Evolutionary conservation across 2,329 filamentous ascomycete genomes (phyloP).

Genomic region (Aspergillus sp.): DNA sequence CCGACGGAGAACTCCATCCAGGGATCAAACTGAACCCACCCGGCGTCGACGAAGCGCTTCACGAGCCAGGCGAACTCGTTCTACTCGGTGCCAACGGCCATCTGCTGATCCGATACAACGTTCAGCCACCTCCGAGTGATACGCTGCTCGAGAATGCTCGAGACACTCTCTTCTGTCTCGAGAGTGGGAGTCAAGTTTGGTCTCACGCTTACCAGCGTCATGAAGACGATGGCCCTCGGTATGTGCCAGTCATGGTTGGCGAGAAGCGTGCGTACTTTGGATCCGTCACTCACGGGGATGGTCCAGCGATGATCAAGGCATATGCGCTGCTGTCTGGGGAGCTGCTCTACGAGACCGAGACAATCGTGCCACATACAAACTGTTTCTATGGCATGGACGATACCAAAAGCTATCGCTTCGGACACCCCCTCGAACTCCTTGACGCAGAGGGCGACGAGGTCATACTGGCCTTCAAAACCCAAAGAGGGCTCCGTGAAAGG

Average conservation of each 20-base stretch:
- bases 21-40: neutral
- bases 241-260: neutral
- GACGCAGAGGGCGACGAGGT: neutral
- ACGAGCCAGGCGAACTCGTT: neutral
- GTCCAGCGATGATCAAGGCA: neutral
- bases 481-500: neutral
- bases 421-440: neutral
- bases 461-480: neutral
- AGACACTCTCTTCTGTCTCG: neutral
- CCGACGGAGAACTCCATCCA: neutral
- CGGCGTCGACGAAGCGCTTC: neutral
- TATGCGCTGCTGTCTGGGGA: neutral
- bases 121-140: neutral
- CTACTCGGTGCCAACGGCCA: neutral
- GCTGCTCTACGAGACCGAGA: neutral
- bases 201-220: neutral
- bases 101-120: neutral
- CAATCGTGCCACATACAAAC: neutral
- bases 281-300: neutral
- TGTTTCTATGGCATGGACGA: neutral
- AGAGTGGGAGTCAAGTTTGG: neutral
- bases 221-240: neutral
- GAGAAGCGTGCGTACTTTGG: neutral
- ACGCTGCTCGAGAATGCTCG: neutral
- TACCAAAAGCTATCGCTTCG: neutral